These are phyloP conservation scores for Hypholoma fasciculare DNA, from an alignment of 768 basidiomycete species.

Conservation along the genomic window DNA sequence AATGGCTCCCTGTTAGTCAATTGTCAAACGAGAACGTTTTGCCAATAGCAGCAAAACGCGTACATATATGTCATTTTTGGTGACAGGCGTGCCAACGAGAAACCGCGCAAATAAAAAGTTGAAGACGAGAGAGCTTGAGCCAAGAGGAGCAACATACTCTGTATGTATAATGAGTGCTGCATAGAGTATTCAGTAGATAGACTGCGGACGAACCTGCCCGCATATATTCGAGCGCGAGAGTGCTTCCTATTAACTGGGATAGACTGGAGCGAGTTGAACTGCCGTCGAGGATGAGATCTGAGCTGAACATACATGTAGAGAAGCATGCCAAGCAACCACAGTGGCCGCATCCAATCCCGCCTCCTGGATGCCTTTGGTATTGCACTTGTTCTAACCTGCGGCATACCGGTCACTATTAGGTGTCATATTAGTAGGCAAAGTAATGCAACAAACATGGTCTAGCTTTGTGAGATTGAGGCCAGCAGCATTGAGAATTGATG, in stretches of 20 bases:
- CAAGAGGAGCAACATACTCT: constrained; percentile 97
- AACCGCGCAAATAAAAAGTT: constrained; percentile 95
- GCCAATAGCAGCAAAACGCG: constrained; percentile 21
- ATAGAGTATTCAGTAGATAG: not conserved
- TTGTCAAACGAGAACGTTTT: not conserved
- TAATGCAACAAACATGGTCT: constrained; percentile 67
- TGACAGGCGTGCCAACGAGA: constrained; percentile 84
- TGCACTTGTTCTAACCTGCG: constrained; percentile 66
- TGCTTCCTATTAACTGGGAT: constrained; percentile 86
- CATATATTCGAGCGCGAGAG: constrained; percentile 85
- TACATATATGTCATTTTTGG: constrained; percentile 80
- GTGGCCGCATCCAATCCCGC: constrained; percentile 78
- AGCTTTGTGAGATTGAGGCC: constrained; percentile 95
- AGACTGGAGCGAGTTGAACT: constrained; percentile 41
- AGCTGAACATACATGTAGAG: constrained; percentile 77
- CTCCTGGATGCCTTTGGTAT: constrained; percentile 76
- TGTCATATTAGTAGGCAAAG: not conserved
- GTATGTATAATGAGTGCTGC: constrained; percentile 9
- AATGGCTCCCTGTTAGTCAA: constrained; percentile 63
- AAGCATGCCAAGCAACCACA: constrained; percentile 91
- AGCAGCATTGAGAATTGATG: constrained; percentile 85
- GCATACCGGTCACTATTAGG: not conserved
- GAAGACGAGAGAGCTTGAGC: constrained; percentile 91
- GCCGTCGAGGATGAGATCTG: constrained; percentile 1
- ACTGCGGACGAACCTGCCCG: constrained; percentile 61